Base-by-base conservation (phyloP, 163 green algal genomes). In the Chlamydomonas reinhardtii region DNA sequence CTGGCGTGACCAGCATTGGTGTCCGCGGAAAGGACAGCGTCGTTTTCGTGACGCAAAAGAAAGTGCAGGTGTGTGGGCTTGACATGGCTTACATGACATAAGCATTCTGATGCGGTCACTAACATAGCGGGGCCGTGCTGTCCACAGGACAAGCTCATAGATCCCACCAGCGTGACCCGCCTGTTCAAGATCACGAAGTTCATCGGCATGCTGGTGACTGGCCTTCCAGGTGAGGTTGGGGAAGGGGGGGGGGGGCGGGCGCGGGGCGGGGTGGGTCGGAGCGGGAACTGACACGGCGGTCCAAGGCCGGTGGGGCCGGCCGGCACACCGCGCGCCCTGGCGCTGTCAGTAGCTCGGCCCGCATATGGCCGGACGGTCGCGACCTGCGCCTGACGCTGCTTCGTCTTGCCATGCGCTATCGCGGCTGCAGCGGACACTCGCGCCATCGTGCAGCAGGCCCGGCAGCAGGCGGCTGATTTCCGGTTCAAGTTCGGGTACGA, bases 401-500 rank as follows among this genome's bases (percentile, higher is more conserved):
- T 76, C 71, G 34, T n/a, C 14, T 35, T 11, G 3, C 39, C 37
- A 0, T 74, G 69, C 43, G 4, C 32, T 80, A 43, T 9, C 74
- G 19, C 29, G 19, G 25, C 31, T 68, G 88, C 94, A 97, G 96
- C 97, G 56, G 97, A 99, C 75, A 90, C 95, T 6, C 91, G 96
- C 19, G 95, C 94, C 17, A 91, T 99, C 27, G 95, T 99, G 85
- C 96, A 99, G 87, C 96, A 98, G 84, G 96, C 97, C 4, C 91
- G 98, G 0, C 89, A 97, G 32, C 96, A 98, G 88, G 97, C 97
- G 32, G 97, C 97, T n/a, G 97, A 99, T 86, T 99, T 99, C 91
- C 91, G 95, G 0, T 97, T 97, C 94, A 98, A 98, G 84, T 99
- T 96, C 76, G 98, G 98, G 0, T 99, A 99, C 82, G 98, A 99